These are phyloP conservation scores for Dryas drummondii DNA, from an alignment of 306 rosid species.

Conservation along the genomic window DNA sequence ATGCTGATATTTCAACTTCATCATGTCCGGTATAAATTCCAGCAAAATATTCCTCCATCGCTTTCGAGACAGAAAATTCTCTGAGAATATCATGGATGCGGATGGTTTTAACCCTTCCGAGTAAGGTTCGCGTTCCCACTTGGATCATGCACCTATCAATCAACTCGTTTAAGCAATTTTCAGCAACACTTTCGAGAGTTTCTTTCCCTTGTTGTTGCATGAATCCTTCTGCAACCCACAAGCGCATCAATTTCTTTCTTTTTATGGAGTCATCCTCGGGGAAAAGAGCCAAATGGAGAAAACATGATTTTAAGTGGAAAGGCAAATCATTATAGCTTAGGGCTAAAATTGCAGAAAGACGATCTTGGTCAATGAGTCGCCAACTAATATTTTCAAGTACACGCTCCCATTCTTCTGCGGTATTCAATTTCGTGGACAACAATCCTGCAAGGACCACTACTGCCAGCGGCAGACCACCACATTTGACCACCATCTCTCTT, in stretches of 20 bases:
- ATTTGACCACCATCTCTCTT: neutral
- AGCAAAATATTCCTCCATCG: neutral
- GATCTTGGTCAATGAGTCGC: neutral
- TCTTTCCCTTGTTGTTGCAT: neutral
- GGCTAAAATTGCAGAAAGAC: neutral
- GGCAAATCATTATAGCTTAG: constrained; percentile 4
- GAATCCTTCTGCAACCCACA: constrained; percentile 14
- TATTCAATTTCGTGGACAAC: neutral
- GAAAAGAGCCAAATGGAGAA: constrained; percentile 10
- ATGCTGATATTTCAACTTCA: neutral
- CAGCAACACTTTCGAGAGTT: neutral
- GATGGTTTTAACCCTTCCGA: neutral
- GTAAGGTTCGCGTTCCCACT: neutral
- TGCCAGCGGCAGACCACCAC: neutral
- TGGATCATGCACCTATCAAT: neutral
- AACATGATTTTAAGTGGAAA: constrained; percentile 3
- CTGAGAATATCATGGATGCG: constrained; percentile 8
- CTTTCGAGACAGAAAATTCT: neutral
- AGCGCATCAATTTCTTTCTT: neutral
- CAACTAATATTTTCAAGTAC: neutral
- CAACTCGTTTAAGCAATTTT: constrained; percentile 1
- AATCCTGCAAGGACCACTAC: constrained; percentile 10
- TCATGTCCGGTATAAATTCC: too few relatives aligned
- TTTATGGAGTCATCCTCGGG: constrained; percentile 3
- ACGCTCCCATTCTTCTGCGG: neutral